Percentiles rank a stretch among this genome's conserved stretches.
These are phyloP conservation scores for Juncus inflexus DNA, from an alignment of 176 grass and related monocot genomes.

Conservation along the genomic window DNA sequence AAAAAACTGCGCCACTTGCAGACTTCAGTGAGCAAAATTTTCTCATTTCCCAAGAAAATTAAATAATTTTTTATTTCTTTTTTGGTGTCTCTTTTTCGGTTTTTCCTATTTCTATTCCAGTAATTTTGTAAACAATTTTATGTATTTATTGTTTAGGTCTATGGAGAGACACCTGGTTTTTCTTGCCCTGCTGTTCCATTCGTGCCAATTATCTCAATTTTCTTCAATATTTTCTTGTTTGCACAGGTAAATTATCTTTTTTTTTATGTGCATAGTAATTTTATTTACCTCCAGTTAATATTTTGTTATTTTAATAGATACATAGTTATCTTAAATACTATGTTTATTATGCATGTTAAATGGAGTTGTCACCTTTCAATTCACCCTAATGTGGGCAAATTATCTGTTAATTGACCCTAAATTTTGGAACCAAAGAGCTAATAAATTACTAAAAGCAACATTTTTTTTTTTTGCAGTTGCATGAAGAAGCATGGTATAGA, in stretches of 20 bases:
- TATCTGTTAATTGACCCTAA: background rate
- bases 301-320: no score
- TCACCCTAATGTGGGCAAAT: background rate
- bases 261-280: background rate
- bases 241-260: slow-evolving; percentile 51
- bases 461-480: slow-evolving; percentile 52
- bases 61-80: no score
- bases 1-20: no score
- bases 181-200: slow-evolving; percentile 79
- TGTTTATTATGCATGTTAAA: no score
- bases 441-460: slow-evolving; percentile 5
- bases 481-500: slow-evolving; percentile 96
- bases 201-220: slow-evolving; percentile 72
- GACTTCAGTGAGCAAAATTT: no score
- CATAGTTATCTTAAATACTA: no score
- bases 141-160: slow-evolving; percentile 43
- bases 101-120: no score
- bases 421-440: background rate
- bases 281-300: background rate
- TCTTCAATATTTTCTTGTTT: slow-evolving; percentile 93
- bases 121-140: background rate
- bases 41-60: no score
- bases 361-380: background rate
- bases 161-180: slow-evolving; percentile 74
- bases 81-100: no score